These are phyloP conservation scores for Globisporangium megalacanthum DNA, from an alignment of 352 stramenopile genomes.

Conservation along the genomic window DNA sequence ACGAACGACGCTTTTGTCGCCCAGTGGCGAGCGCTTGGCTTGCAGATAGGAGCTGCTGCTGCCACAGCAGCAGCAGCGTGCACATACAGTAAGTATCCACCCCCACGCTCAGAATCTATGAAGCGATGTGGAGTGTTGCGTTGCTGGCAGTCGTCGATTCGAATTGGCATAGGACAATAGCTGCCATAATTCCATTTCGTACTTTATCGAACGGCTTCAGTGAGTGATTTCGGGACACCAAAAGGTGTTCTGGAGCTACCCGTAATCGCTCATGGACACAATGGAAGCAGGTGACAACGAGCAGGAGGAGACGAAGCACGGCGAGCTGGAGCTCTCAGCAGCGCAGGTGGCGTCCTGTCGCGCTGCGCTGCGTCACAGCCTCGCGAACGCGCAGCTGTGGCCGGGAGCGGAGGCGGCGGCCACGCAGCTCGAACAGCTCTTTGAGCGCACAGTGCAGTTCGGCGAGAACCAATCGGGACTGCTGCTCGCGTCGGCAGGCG, in stretches of 20 bases:
- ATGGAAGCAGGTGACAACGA: neutral
- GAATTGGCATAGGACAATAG: no score
- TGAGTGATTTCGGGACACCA: no score
- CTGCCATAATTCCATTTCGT: neutral
- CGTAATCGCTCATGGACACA: neutral
- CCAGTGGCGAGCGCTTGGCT: no score
- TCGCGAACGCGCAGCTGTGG: conserved; percentile 5
- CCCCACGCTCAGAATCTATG: no score
- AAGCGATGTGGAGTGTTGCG: neutral
- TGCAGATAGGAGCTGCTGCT: neutral
- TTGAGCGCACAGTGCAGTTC: conserved; percentile 59
- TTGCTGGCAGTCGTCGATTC: no score
- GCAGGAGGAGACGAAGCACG: conserved; percentile 12
- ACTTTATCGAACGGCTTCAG: no score
- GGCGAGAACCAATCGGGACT: conserved; percentile 79
- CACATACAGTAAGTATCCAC: neutral
- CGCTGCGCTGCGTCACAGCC: conserved; percentile 29
- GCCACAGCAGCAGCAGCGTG: neutral
- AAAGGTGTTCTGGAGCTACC: no score
- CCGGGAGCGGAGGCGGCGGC: conserved; percentile 14
- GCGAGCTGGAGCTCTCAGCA: conserved; percentile 12
- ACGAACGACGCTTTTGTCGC: neutral
- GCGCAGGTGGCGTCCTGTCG: conserved; percentile 30
- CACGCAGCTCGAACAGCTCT: conserved; percentile 46
- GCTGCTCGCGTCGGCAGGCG: conserved; percentile 54